Percentiles rank a stretch among this genome's conserved stretches.
These are phyloP conservation scores for Ophiostoma sp. DNA, from an alignment of 2,329 filamentous ascomycete species.

Conservation along the genomic window DNA sequence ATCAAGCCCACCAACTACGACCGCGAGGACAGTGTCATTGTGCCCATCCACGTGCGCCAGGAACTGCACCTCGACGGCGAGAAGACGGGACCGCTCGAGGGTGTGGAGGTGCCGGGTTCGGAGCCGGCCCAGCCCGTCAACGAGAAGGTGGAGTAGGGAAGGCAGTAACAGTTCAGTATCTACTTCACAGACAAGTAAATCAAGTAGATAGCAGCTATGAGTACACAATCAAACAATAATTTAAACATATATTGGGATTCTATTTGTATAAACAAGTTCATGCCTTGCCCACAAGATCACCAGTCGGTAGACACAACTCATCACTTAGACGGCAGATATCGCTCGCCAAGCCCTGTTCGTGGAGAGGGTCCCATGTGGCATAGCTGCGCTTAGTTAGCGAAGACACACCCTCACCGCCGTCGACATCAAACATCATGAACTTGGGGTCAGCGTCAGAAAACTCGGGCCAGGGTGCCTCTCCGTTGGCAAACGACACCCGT, in stretches of 20 bases:
- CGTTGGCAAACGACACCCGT: constrained; percentile 27
- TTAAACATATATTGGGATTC: background rate
- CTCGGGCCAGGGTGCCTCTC: constrained; percentile 22
- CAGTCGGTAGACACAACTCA: constrained; percentile 24
- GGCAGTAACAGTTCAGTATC: background rate
- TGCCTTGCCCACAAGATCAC: background rate
- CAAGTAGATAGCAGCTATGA: background rate
- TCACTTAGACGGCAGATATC: constrained; percentile 22
- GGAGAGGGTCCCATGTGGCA: constrained; percentile 6
- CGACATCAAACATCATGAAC: constrained; percentile 25
- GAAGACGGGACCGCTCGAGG: background rate
- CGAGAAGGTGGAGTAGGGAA: constrained; percentile 12
- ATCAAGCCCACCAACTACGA: constrained; percentile 23
- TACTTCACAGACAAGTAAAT: background rate
- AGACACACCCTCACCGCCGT: background rate
- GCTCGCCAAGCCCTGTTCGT: background rate
- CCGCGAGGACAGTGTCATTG: constrained; percentile 15
- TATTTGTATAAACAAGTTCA: background rate
- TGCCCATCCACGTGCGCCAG: constrained; percentile 20
- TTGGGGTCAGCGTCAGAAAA: background rate
- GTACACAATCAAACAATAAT: background rate
- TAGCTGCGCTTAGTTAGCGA: background rate
- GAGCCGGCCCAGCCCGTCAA: background rate
- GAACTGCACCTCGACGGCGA: constrained; percentile 10
- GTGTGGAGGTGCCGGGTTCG: background rate